These are phyloP conservation scores for Coriolopsis trogii DNA, from an alignment of 1,284 basidiomycete species.

Conservation along the genomic window DNA sequence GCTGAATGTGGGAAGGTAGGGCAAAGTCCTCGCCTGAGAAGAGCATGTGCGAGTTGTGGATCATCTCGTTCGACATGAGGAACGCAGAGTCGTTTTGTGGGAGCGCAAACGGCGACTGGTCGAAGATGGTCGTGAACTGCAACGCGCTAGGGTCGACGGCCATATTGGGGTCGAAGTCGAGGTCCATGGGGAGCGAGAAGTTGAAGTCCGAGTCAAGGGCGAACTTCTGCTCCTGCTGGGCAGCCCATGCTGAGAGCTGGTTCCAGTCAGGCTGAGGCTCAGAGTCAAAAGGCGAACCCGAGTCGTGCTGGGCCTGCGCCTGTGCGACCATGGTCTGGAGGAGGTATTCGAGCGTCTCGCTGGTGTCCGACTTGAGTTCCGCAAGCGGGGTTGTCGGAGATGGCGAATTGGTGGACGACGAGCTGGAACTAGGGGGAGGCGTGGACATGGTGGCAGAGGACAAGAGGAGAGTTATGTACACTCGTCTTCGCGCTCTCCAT, in stretches of 20 bases:
- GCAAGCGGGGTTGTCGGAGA: slow-evolving; percentile 27
- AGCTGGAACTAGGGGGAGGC: slow-evolving; percentile 31
- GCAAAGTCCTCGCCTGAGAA: slow-evolving; percentile 25
- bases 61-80: slow-evolving; percentile 17
- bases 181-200: slow-evolving; percentile 47
- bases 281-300: slow-evolving; percentile 21
- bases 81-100: slow-evolving; percentile 16
- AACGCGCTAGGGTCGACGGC: slow-evolving; percentile 65
- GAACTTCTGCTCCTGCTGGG: slow-evolving; percentile 36
- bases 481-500: slow-evolving; percentile 3
- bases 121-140: slow-evolving; percentile 50
- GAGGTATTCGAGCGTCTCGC: slow-evolving; percentile 34
- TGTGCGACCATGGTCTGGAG: slow-evolving; percentile 33
- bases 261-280: slow-evolving; percentile 52
- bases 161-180: slow-evolving; percentile 55
- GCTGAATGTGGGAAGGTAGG: slow-evolving; percentile 21
- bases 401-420: slow-evolving; percentile 32
- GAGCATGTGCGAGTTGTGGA: slow-evolving; percentile 17
- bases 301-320: slow-evolving; percentile 13
- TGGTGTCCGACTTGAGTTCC: slow-evolving; percentile 28
- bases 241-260: slow-evolving; percentile 50
- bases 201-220: slow-evolving; percentile 50
- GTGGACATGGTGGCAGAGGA: slow-evolving; percentile 29
- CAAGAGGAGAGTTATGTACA: slow-evolving; percentile 19
- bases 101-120: slow-evolving; percentile 22